These are phyloP conservation scores for Phlyctochytrium planicorne DNA, from an alignment of 192 early-diverging fungal species.

Conservation along the genomic window DNA sequence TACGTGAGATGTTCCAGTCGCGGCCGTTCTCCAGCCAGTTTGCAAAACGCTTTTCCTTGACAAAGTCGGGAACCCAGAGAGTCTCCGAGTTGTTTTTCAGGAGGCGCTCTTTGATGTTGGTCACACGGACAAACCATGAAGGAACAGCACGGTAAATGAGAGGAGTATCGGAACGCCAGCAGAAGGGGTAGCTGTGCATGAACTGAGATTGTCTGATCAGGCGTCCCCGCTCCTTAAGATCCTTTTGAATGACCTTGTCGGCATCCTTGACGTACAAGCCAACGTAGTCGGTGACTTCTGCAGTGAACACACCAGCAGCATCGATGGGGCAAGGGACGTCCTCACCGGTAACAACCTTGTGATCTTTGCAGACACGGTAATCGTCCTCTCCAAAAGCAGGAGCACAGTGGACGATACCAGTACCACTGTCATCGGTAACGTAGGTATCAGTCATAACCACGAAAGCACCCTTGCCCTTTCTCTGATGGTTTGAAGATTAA, in stretches of 20 bases:
- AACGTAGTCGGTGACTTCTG: conserved; percentile 72
- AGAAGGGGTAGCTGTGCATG: conserved; percentile 95
- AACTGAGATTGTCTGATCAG: conserved; percentile 89
- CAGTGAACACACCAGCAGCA: conserved; percentile 79
- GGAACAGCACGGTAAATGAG: conserved; percentile 96
- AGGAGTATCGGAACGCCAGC: conserved; percentile 96
- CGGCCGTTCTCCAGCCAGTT: conserved; percentile 96
- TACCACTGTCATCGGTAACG: conserved; percentile 91
- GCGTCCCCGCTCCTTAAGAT: conserved; percentile 76
- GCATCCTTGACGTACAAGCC: conserved; percentile 94
- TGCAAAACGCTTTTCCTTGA: conserved; percentile 96
- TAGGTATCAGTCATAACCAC: conserved; percentile 86
- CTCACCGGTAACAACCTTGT: conserved; percentile 79
- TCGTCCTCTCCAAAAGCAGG: conserved; percentile 99
- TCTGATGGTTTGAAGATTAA: conserved; percentile 19
- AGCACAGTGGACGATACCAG: conserved; percentile 96
- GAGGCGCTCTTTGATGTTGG: conserved; percentile 79
- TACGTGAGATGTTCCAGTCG: conserved; percentile 98
- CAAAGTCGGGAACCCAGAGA: conserved; percentile 93
- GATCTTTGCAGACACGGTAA: conserved; percentile 85
- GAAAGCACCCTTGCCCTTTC: conserved; percentile 72
- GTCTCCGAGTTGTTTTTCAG: conserved; percentile 83
- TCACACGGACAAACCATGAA: conserved; percentile 95
- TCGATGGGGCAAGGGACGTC: conserved; percentile 89
- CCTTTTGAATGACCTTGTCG: conserved; percentile 94